Conservation (phyloP, 768 basidiomycete genomes). For the Roridomyces roridus region DNA sequence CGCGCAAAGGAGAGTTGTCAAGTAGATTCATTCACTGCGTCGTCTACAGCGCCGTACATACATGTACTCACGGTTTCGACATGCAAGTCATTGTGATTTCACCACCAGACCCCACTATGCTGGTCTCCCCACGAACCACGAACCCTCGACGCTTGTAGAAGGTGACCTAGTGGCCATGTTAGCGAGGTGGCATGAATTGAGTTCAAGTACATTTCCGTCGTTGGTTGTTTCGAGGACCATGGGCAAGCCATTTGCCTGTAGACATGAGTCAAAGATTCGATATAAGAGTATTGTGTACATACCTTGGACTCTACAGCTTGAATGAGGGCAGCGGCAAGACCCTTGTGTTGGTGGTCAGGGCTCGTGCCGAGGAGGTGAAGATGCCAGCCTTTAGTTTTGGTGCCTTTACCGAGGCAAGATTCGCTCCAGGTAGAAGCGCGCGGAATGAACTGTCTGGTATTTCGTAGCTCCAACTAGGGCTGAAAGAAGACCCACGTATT, state of each 20-base stretch:
- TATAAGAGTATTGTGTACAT: not conserved
- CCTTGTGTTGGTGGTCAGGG: constrained; percentile 18
- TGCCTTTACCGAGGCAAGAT: constrained; percentile 12
- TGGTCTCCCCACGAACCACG: constrained; percentile 8
- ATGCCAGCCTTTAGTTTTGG: constrained; percentile 15
- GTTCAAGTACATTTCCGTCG: constrained; percentile 9
- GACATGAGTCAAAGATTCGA: not conserved
- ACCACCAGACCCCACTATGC: constrained; percentile 15
- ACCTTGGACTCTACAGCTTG: constrained; percentile 18
- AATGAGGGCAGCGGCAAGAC: constrained; percentile 19
- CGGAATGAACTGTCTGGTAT: constrained; percentile 3
- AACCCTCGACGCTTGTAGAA: constrained; percentile 22
- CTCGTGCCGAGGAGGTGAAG: constrained; percentile 17
- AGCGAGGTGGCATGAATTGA: not conserved
- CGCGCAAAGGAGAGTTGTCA: too few relatives aligned
- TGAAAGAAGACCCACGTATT: constrained; percentile 12
- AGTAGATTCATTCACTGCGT: too few relatives aligned
- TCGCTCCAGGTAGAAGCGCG: not conserved
- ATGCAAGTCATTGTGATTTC: constrained; percentile 9
- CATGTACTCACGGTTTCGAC: constrained; percentile 1
- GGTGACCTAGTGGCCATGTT: not conserved
- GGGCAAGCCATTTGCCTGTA: constrained; percentile 6
- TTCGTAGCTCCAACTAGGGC: too few relatives aligned
- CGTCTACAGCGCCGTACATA: too few relatives aligned
- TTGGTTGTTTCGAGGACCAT: constrained; percentile 22